Evolutionary conservation across 768 basidiomycete genomes (phyloP).

Genomic region (Lactarius pseudohatsudake): DNA sequence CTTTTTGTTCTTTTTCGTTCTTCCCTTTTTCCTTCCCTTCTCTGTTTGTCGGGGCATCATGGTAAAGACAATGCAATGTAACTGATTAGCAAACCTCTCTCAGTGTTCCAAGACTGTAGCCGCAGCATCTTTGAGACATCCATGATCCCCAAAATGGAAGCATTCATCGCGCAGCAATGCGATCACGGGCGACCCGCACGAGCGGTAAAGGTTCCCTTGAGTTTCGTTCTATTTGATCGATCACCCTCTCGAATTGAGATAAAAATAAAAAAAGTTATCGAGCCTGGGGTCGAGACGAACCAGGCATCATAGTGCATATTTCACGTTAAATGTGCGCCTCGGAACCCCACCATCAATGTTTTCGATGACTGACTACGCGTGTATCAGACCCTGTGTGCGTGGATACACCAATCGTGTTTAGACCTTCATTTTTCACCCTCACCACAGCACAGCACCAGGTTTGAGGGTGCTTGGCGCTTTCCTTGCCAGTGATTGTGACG

Average conservation of each 20-base stretch:
- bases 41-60: slow-evolving; percentile 1
- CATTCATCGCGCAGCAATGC: neutral
- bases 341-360: neutral
- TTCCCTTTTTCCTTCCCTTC: neutral
- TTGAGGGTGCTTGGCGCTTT: neutral
- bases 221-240: slow-evolving; percentile 16
- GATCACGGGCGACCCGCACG: neutral
- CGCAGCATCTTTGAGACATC: neutral
- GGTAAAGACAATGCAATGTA: slow-evolving; percentile 19
- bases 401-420: neutral
- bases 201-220: neutral
- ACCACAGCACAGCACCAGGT: neutral
- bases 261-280: neutral
- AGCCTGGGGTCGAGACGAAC: neutral
- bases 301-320: neutral
- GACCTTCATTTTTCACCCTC: neutral
- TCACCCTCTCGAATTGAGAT: neutral
- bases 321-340: neutral
- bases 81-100: slow-evolving; percentile 15
- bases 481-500: neutral
- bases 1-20: neutral
- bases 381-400: neutral
- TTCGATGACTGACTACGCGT: slow-evolving; percentile 2
- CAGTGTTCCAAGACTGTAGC: neutral
- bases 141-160: neutral